These are phyloP conservation scores for Ogataea hybrid DNA, from an alignment of 1,139 yeast genomes.

Conservation along the genomic window DNA sequence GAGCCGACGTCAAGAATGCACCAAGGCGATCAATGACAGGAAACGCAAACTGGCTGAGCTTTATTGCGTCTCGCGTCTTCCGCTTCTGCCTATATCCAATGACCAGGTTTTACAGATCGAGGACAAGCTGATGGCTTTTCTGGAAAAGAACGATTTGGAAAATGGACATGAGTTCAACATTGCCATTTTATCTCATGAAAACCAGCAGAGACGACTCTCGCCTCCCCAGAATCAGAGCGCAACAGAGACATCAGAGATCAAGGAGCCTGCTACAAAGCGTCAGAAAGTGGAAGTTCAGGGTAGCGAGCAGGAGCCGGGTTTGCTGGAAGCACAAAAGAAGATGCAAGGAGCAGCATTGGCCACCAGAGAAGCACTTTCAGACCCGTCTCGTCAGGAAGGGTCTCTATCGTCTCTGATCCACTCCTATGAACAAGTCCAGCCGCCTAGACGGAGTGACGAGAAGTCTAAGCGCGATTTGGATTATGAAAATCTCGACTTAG, in stretches of 20 bases:
- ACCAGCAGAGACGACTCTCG: conserved; percentile 27
- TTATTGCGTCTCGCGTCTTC: conserved; percentile 49
- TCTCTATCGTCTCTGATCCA: conserved; percentile 29
- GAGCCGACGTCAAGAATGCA: conserved; percentile 40
- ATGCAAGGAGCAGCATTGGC: background rate
- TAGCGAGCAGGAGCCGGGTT: conserved; percentile 7
- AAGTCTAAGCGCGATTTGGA: conserved; percentile 30
- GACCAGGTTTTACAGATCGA: conserved; percentile 36
- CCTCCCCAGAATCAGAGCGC: conserved; percentile 21
- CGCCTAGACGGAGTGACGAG: conserved; percentile 28
- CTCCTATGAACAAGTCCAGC: conserved; percentile 21
- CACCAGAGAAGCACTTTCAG: background rate
- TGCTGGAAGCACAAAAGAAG: conserved; percentile 1
- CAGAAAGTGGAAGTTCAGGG: conserved; percentile 9
- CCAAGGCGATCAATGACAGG: conserved; percentile 36
- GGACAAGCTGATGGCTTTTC: conserved; percentile 39
- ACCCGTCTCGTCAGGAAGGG: conserved; percentile 22
- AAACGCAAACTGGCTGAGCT: conserved; percentile 55
- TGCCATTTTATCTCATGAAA: conserved; percentile 30
- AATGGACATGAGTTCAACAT: conserved; percentile 39
- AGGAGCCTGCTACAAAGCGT: conserved; percentile 10
- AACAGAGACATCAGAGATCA: conserved; percentile 5
- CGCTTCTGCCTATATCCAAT: conserved; percentile 39
- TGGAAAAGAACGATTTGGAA: conserved; percentile 44
- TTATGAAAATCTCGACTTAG: conserved; percentile 34